Evolutionary conservation across 2,329 filamentous ascomycete genomes (phyloP).

Genomic region (Chaetomiaceae sp.): DNA sequence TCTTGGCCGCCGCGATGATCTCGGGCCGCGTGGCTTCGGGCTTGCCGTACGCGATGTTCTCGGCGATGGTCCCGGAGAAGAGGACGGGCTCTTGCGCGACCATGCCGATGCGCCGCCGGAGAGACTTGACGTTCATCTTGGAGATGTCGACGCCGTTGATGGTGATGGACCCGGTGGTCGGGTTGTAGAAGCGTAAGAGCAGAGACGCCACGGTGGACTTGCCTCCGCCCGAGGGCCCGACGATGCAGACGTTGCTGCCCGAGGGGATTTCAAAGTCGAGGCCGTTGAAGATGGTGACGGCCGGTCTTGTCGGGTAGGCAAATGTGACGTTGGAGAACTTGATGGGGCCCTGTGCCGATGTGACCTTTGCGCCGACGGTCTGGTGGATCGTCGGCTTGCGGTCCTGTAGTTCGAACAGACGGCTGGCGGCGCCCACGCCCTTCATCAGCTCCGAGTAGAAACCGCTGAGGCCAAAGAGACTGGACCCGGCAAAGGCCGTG

Average conservation of each 20-base stretch:
- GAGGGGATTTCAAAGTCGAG: conserved; percentile 88
- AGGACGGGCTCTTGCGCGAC: conserved; percentile 95
- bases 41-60: conserved; percentile 88
- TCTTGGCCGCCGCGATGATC: conserved; percentile 79
- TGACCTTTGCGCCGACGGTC: conserved; percentile 73
- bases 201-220: conserved; percentile 96
- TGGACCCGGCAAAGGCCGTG: conserved; percentile 78
- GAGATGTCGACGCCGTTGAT: conserved; percentile 83
- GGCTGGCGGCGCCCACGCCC: conserved; percentile 92
- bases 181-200: conserved; percentile 84
- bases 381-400: conserved; percentile 80
- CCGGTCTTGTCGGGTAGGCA: conserved; percentile 88
- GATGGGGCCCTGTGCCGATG: conserved; percentile 82
- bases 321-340: conserved; percentile 82
- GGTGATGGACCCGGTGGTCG: conserved; percentile 68
- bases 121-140: conserved; percentile 85
- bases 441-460: conserved; percentile 99
- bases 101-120: conserved; percentile 87
- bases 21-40: conserved; percentile 73
- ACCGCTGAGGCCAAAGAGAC: conserved; percentile 86
- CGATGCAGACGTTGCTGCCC: conserved; percentile 91
- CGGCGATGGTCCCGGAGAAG: conserved; percentile 77
- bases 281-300: conserved; percentile 84
- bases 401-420: conserved; percentile 93
- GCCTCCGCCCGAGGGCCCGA: conserved; percentile 90